phyloP scores from a whole-genome alignment of 129 eudicot genomes.

The Scalesia atractyloides region DNA sequence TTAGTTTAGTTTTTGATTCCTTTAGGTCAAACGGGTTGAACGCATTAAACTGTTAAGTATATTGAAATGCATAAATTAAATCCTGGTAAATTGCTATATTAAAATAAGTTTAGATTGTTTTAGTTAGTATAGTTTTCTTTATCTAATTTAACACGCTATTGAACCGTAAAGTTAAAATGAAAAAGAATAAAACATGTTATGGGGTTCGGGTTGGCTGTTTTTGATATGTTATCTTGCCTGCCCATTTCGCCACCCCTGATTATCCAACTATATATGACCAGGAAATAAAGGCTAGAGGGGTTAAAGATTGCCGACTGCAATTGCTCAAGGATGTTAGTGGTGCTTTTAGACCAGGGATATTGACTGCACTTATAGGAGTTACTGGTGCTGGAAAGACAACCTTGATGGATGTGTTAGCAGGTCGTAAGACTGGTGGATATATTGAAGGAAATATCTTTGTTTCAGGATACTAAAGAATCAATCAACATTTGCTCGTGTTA shows the following conservation, averaged over 20 bases:
- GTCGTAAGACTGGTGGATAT: constrained; percentile 68
- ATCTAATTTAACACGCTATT: background rate
- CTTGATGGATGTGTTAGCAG: constrained; percentile 77
- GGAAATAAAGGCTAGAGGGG: constrained; percentile 66
- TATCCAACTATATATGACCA: constrained; percentile 16
- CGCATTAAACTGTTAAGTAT: background rate
- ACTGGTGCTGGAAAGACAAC: constrained; percentile 94
- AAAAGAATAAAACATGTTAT: background rate
- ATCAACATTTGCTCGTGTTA: constrained; percentile 63
- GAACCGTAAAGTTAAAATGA: background rate
- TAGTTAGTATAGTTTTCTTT: background rate
- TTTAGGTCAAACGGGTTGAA: background rate
- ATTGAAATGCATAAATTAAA: background rate
- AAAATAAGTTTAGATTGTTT: background rate
- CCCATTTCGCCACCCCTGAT: background rate
- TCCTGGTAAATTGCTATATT: background rate
- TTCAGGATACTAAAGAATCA: constrained; percentile 71
- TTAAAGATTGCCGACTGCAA: constrained; percentile 45
- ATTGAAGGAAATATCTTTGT: constrained; percentile 57
- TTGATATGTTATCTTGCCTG: background rate
- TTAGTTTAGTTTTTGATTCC: too few relatives aligned
- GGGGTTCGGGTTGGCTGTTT: background rate
- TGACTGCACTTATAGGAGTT: constrained; percentile 80
- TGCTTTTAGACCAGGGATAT: constrained; percentile 71
- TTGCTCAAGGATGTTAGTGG: constrained; percentile 72